Base-by-base conservation (phyloP, 2,329 filamentous ascomycete species). In the Apiospora phragmitis region DNA sequence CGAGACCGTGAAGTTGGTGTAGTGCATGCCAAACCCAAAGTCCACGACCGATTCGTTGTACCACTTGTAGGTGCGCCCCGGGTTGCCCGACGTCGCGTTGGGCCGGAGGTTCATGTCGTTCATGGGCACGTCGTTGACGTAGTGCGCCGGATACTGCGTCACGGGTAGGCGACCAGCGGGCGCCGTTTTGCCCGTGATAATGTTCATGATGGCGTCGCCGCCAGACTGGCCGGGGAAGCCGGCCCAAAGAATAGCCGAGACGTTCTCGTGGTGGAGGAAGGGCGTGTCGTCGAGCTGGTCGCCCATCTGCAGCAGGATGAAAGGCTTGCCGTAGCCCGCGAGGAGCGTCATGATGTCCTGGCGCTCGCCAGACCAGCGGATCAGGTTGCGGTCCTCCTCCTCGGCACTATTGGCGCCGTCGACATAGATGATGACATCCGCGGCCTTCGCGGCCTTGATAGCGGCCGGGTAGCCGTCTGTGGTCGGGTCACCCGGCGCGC, bases 371-470 rank as follows among this genome's bases (percentile, higher is more conserved):
- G 86, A 82, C 88, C 88, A 90, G 8, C 80, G 77, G 65, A 90
- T 83, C 16, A 79, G 75, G 14, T 79, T 80, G 16, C 89, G 84
- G 74, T 91, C 89, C 29, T 79, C 81, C 26, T 78, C 81, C 74
- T 91, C 89, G 14, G 80, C 79, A 69, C 87, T 87, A 7, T 86
- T 81, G 5, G 79, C 79, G n/a, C 89, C 89, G 51, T 86, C 87
- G 18, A 85, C 79, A 73, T 85, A 90, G 42, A 90, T 77, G 72
- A 90, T 84, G 7, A 85, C 77, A 74, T 89, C 87, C 4, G 86
- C 81, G 1, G 80, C 76, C 26, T 81, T 76, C 14, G 85, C 86
- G 67, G 74, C 79, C 21, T 76, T 77, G 21, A 84, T 70, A 7
- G 83, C 82, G 0, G 72, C 69, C n/a, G 75, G 77, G 68, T 82